Evolutionary conservation across 495 filamentous ascomycete genomes (phyloP).

Genomic region (Melanomma pulvis-pyrius): DNA sequence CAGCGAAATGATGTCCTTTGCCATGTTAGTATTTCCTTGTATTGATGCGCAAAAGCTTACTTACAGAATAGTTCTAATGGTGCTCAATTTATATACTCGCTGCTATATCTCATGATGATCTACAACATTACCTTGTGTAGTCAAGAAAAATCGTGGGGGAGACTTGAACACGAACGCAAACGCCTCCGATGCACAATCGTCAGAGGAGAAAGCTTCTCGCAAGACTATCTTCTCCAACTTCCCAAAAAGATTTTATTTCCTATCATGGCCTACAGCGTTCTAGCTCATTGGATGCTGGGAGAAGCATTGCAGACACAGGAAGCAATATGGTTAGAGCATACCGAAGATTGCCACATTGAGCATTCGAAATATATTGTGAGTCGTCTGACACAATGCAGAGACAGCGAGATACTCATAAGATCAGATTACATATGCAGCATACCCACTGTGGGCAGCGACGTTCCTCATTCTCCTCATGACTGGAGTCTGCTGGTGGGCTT

Average conservation of each 20-base stretch:
- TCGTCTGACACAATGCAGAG: not conserved
- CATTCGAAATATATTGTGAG: slow-evolving; percentile 33
- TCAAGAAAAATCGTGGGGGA: slow-evolving; percentile 28
- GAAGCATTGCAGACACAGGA: slow-evolving; percentile 33
- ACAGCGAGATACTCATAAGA: not conserved
- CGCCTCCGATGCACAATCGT: slow-evolving; percentile 33
- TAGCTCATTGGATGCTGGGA: slow-evolving; percentile 38
- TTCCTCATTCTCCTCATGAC: slow-evolving; percentile 34
- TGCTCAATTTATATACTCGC: slow-evolving; percentile 35
- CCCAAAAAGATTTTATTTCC: slow-evolving; percentile 31
- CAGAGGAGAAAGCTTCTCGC: slow-evolving; percentile 25
- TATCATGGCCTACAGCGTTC: slow-evolving; percentile 27
- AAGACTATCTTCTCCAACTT: slow-evolving; percentile 34
- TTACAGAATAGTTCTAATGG: slow-evolving; percentile 19
- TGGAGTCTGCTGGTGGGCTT: slow-evolving; percentile 32
- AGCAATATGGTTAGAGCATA: slow-evolving; percentile 24
- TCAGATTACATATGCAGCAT: slow-evolving; percentile 33
- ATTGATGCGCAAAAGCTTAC: not conserved
- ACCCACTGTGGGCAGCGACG: slow-evolving; percentile 32
- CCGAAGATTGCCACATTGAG: slow-evolving; percentile 10
- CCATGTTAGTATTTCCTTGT: slow-evolving; percentile 8
- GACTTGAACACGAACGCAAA: slow-evolving; percentile 19
- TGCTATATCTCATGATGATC: slow-evolving; percentile 18
- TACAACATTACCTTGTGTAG: not conserved
- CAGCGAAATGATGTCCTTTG: slow-evolving; percentile 25